phyloP scores from a whole-genome alignment of 257 asterid species.

The Parsonsia alboflavescens region DNA sequence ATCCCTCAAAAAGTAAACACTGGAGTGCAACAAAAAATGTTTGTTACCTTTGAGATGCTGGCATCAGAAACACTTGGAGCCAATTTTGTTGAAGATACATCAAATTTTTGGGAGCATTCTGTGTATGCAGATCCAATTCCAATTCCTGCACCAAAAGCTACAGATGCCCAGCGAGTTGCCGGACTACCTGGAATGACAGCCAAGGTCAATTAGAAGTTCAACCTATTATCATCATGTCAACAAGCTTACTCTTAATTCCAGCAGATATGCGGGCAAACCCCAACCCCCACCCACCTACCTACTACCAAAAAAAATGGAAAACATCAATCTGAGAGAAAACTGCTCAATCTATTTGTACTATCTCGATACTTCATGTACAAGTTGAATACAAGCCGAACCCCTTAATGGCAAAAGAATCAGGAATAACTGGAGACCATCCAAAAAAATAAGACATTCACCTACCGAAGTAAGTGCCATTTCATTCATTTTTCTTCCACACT shows the following conservation, averaged over 20 bases:
- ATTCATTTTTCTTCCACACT: neutral
- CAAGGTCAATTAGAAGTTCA: neutral
- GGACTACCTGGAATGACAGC: conserved; percentile 65
- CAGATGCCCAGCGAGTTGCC: conserved; percentile 83
- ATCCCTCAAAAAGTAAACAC: neutral
- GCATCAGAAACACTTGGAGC: conserved; percentile 31
- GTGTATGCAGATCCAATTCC: conserved; percentile 88
- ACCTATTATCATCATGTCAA: neutral
- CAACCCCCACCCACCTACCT: too few species aligned
- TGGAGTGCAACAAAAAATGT: too few species aligned
- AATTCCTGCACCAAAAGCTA: conserved; percentile 78
- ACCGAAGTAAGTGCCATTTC: neutral
- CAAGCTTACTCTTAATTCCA: neutral
- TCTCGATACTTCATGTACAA: neutral
- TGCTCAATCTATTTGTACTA: neutral
- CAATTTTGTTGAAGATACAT: conserved; percentile 39
- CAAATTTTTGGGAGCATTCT: conserved; percentile 67
- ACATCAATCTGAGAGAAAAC: neutral
- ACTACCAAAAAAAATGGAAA: neutral
- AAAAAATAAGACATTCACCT: neutral
- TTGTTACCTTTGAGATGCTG: conserved; percentile 49
- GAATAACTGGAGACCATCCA: neutral
- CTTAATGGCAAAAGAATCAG: neutral
- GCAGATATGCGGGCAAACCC: too few species aligned
- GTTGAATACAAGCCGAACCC: neutral